Conservation (phyloP, 2,329 filamentous ascomycete genomes). For the Bipolaris gigantea region DNA sequence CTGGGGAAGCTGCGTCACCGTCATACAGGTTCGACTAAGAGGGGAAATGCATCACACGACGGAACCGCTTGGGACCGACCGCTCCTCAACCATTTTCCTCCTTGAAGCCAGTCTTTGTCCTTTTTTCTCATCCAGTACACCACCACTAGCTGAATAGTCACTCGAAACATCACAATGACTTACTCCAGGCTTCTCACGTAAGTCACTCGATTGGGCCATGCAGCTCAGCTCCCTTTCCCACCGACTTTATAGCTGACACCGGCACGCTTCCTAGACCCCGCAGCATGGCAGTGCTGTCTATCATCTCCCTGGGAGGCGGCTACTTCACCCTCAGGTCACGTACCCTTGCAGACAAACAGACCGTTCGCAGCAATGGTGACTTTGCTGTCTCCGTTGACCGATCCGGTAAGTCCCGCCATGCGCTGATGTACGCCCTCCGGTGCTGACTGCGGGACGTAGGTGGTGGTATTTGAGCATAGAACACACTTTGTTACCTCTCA, state of each 20-base stretch:
- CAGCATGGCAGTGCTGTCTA: slow-evolving; percentile 35
- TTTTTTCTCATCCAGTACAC: background rate
- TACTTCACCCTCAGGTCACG: slow-evolving; percentile 40
- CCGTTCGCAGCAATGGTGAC: slow-evolving; percentile 34
- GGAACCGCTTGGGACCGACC: background rate
- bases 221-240: slow-evolving; percentile 6
- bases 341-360: slow-evolving; percentile 31
- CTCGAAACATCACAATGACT: slow-evolving; percentile 26
- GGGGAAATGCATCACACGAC: slow-evolving; percentile 32
- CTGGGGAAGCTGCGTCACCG: slow-evolving; percentile 23
- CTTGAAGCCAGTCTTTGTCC: background rate
- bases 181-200: slow-evolving; percentile 38
- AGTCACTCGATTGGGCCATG: slow-evolving; percentile 6
- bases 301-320: slow-evolving; percentile 37
- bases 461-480: slow-evolving; percentile 8
- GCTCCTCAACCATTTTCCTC: slow-evolving; percentile 4
- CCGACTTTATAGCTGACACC: slow-evolving; percentile 17
- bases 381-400: slow-evolving; percentile 43
- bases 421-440: background rate
- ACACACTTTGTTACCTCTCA: background rate
- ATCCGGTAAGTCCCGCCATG: slow-evolving; percentile 29
- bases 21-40: slow-evolving; percentile 8
- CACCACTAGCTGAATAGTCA: background rate
- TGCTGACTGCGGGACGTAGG: slow-evolving; percentile 8
- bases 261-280: slow-evolving; percentile 29